Conservation (phyloP, 2,329 filamentous ascomycete species). For the Microsporum canis region DNA sequence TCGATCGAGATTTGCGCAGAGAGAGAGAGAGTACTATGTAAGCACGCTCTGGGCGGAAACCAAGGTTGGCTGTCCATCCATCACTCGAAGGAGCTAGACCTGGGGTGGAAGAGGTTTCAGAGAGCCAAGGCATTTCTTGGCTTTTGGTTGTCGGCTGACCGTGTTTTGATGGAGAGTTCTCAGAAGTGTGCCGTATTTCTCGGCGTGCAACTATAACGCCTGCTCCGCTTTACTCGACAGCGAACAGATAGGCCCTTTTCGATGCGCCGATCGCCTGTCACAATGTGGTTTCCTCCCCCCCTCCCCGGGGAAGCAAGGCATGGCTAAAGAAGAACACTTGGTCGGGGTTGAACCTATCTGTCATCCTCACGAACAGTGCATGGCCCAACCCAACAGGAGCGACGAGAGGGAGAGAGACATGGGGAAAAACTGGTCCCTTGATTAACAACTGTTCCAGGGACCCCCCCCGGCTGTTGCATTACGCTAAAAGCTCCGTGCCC, state of each 20-base stretch:
- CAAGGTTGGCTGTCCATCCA: neutral
- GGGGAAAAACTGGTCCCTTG: neutral
- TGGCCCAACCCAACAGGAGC: neutral
- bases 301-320: neutral
- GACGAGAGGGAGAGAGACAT: neutral
- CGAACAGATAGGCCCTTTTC: neutral
- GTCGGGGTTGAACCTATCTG: neutral
- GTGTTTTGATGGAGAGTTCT: slow-evolving; percentile 4
- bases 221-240: slow-evolving; percentile 26
- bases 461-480: neutral
- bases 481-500: slow-evolving; percentile 2
- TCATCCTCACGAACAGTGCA: neutral
- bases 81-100: slow-evolving; percentile 4
- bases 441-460: neutral
- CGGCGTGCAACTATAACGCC: slow-evolving; percentile 24
- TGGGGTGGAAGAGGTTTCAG: neutral
- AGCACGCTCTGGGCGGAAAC: neutral
- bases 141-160: slow-evolving; percentile 6
- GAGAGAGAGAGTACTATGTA: neutral
- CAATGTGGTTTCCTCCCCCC: neutral
- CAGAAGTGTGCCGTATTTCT: neutral
- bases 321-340: neutral
- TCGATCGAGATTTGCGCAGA: neutral
- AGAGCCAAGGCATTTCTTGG: slow-evolving; percentile 5
- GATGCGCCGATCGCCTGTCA: neutral